Percentiles rank a stretch among this genome's conserved stretches.
Conservation (phyloP, 306 rosid species). For the Ziziphus jujuba region DNA sequence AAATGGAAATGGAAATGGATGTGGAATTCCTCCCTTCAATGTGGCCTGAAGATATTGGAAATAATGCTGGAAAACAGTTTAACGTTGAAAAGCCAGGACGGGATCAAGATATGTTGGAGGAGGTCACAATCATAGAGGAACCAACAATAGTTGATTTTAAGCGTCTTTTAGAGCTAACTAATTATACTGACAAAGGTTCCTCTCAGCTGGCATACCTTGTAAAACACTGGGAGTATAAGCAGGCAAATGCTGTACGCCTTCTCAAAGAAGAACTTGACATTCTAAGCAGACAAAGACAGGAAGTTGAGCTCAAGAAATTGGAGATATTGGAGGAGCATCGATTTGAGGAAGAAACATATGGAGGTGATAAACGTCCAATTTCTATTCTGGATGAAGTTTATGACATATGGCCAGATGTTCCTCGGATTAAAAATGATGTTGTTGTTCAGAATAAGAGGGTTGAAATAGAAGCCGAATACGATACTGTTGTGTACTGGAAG, state of each 20-base stretch:
- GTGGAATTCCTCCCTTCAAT: constrained; percentile 72
- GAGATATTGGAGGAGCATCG: constrained; percentile 75
- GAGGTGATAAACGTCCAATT: constrained; percentile 73
- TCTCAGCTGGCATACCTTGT: constrained; percentile 77
- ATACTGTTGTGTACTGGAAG: constrained; percentile 78
- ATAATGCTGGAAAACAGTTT: constrained; percentile 79
- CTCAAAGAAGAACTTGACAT: constrained; percentile 83
- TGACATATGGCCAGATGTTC: constrained; percentile 79
- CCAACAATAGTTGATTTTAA: constrained; percentile 80
- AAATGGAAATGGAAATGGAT: constrained; percentile 56
- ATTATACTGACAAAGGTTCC: constrained; percentile 80
- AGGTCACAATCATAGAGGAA: constrained; percentile 73
- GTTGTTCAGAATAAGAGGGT: constrained; percentile 68
- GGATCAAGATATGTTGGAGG: constrained; percentile 91
- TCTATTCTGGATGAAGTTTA: constrained; percentile 81
- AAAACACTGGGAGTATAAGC: constrained; percentile 88
- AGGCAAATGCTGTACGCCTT: constrained; percentile 84
- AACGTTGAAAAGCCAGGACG: constrained; percentile 82
- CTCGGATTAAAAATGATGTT: constrained; percentile 51
- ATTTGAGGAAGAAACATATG: constrained; percentile 72
- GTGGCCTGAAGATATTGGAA: constrained; percentile 96
- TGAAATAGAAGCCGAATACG: constrained; percentile 80
- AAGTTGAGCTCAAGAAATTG: constrained; percentile 85
- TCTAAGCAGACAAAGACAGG: constrained; percentile 68
- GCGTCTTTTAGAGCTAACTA: constrained; percentile 79